Evolutionary conservation across 2,329 filamentous ascomycete species (phyloP), one percentile per base, ranked within the genome.

Genomic region (Fusarium keratoplasticum): DNA sequence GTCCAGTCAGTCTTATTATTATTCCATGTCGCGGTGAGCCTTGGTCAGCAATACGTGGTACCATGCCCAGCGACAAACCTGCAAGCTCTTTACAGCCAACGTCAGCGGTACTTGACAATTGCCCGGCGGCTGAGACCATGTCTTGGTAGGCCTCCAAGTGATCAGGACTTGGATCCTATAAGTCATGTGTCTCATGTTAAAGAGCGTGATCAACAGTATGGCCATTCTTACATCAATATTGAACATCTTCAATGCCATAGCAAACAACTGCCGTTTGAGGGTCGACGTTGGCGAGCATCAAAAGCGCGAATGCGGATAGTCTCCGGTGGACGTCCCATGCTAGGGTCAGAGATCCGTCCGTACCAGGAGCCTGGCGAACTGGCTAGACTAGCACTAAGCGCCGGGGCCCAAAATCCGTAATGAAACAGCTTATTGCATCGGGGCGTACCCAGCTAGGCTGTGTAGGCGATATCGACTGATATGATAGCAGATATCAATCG

Each of bases 111-210:
- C 58, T 64, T 29, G 33, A 44, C 42, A 62, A 64, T 69, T 68
- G 55, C 59, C 67, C 59, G 66, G 55, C 55, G 50, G 50, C 61
- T 77, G 71, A 78, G 62, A 71, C 72, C 36, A 61, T 72, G 70
- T 74, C 57, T 76, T 63, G 52, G 52, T 27, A 60, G 29, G 63
- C 54, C 38, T 52, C 36, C 25, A 10, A 29, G 33, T 36, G 33
- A 52, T 52, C 44, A 52, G 18, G n/a, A 22, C 22, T 20, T 38
- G 27, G 20, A 40, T 35, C 33, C 14, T 64, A 38, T 31, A 47
- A 55, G 64, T n/a, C 50, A 47, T 55, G 52, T 66, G 25, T 74
- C 61, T 33, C 55, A 38, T 33, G 27, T 33, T 29, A 35, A 27
- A 40, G 25, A 38, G 33, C 40, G 25, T 57, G 38, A 27, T 58